Base-by-base conservation (phyloP, 2,329 filamentous ascomycete genomes). In the Fusarium sp. region DNA sequence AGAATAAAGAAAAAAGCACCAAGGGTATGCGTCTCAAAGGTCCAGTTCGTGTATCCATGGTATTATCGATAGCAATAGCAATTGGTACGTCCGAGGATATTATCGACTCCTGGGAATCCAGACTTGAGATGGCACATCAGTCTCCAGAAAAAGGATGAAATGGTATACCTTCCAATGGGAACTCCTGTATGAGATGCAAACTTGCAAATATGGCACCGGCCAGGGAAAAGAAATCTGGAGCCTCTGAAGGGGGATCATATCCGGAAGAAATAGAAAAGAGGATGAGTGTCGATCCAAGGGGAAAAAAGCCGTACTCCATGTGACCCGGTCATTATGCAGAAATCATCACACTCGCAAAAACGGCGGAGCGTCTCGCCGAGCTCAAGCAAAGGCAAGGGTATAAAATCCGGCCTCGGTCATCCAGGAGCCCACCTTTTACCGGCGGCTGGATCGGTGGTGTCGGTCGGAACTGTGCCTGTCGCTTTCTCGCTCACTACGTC, bases 401-500 rank as follows among this genome's bases (percentile, higher is more conserved):
- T 41, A 64, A 53, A 40, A 66, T 63, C 56, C 54, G 59, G 63
- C 58, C 54, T 61, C 32, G 58, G 52, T 60, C 62, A 53, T 64
- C 66, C 64, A 44, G 55, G 26, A 45, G 51, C 43, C 38, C 56
- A 43, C 48, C 55, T 44, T 56, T 70, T 74, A 78, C 69, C 77
- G 76, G 58, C 76, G 76, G 44, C 74, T 69, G 51, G 75, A 70
- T 56, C 78, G 76, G 58, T 77, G 75, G 61, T 78, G 77, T 60
- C 76, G 70, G 63, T 78, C 76, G 19, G 73, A 72, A 49, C 73
- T 67, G 55, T 76, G 75, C 70, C 77, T 78, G 65, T 79, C 77
- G 70, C 64, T 70, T 56, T 81, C 79, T 69, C 77, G 73, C 55
- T 79, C 77, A 75, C 71, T 77, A 73, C 78, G 77, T 69, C 77